Evolutionary conservation across 1,284 basidiomycete species (phyloP), one percentile per base, ranked within the genome.

Genomic region (Ustilago xerochloae): DNA sequence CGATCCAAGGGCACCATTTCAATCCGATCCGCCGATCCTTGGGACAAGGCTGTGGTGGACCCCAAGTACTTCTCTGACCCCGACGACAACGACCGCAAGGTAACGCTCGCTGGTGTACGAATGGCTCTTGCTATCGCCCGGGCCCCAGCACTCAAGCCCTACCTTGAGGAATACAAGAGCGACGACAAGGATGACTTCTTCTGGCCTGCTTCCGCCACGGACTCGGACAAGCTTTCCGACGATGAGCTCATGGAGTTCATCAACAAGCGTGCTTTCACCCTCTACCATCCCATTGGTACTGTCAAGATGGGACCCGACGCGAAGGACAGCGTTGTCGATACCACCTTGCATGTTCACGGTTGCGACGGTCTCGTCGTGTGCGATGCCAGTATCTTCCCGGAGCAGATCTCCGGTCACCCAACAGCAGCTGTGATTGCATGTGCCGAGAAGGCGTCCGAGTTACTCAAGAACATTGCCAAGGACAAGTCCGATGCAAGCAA

Each of bases 251-350:
- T 77, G 36, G 72, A 77, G 28, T 81, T 80, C 33, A 82, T 91
- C 12, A 83, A 86, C 53, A 82, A 86, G 30, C 86, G 88, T 16
- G 82, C 87, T 3, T 88, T 90, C 74, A 90, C 90, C 6, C 79
- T 91, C 35, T 90, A 88, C 73, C 89, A 90, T 74, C 89, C 89
- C 0, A 81, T 88, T 20, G 87, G 87, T 45, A 89, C 88, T 26
- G 58, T 62, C 49, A 71, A 72, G 63, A 73, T 71, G 68, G 63
- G 62, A 8, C 64, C 69, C 5, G 53, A 56, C 38, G 58, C 58
- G 0, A 18, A 20, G 9, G 66, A 77, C 16, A 53, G 63, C n/a
- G 74, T 75, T 22, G 65, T 80, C 24, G 77, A 79, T 26, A 63
- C 59, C n/a, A 36, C 58, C 12, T 38, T 80, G 35, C 66, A 67